Evolutionary conservation across 2,329 filamentous ascomycete species (phyloP).

Genomic region (Ophiostoma ulmi): DNA sequence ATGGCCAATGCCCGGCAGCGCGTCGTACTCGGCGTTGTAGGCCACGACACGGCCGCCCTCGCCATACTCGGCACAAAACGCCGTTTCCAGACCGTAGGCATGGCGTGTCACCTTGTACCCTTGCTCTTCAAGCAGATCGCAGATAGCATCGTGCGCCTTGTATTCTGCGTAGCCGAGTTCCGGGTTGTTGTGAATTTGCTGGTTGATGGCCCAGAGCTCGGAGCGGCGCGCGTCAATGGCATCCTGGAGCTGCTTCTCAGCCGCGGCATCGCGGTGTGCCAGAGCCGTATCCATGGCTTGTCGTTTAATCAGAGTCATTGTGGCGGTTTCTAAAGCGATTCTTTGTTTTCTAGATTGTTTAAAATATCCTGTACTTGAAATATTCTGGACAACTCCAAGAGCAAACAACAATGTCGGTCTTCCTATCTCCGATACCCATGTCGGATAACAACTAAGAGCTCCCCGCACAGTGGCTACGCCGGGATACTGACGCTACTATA

Average conservation of each 20-base stretch:
- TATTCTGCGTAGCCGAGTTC: slow-evolving; percentile 48
- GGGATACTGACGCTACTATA: not conserved
- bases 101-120: slow-evolving; percentile 44
- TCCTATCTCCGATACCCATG: not conserved
- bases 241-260: slow-evolving; percentile 13
- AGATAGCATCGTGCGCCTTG: slow-evolving; percentile 46
- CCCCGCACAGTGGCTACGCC: not conserved
- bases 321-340: not conserved
- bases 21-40: slow-evolving; percentile 30
- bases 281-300: not conserved
- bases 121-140: slow-evolving; percentile 38
- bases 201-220: slow-evolving; percentile 16
- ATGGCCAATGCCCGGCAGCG: slow-evolving; percentile 38
- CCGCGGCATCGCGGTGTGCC: slow-evolving; percentile 10
- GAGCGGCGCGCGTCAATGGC: slow-evolving; percentile 8
- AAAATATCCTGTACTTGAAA: too few relatives aligned
- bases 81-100: slow-evolving; percentile 48
- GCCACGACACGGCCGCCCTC: slow-evolving; percentile 23
- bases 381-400: not conserved
- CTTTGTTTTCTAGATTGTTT: not conserved
- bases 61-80: slow-evolving; percentile 40
- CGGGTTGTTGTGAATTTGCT: slow-evolving; percentile 38
- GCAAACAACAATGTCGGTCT: not conserved
- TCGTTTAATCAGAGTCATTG: not conserved
- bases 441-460: not conserved